Evolutionary conservation across 2,329 filamentous ascomycete species (phyloP).

Genomic region (Metarhizium robertsii): DNA sequence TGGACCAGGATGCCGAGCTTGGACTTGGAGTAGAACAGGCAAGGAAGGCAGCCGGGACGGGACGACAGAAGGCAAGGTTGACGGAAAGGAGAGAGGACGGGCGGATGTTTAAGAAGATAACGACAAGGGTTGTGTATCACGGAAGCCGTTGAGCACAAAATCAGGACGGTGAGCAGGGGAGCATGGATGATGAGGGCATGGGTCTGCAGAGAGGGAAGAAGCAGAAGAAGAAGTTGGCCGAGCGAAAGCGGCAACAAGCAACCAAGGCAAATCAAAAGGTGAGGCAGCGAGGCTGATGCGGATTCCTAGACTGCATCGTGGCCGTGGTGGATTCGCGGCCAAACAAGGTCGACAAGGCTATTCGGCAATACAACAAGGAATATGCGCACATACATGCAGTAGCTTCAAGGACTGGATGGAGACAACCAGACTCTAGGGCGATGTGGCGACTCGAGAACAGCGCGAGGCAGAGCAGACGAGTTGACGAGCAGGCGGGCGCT

Average conservation of each 20-base stretch:
- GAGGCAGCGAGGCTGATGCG: neutral
- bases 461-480: neutral
- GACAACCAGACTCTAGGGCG: neutral
- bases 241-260: neutral
- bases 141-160: neutral
- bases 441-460: neutral
- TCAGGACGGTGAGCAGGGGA: neutral
- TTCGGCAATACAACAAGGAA: constrained; percentile 2
- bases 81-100: neutral
- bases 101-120: neutral
- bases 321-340: neutral
- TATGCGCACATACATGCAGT: constrained; percentile 3
- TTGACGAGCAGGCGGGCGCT: neutral
- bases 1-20: neutral
- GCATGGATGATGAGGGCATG: neutral
- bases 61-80: neutral
- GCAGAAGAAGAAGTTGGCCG: neutral
- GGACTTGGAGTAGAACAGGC: neutral
- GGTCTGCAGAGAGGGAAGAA: neutral
- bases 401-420: neutral
- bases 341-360: neutral
- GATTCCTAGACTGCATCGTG: neutral
- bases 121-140: neutral
- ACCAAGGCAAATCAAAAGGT: neutral
- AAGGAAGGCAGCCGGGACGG: neutral